Evolutionary conservation across 1,284 basidiomycete species (phyloP), one percentile per base, ranked within the genome.

Genomic region (Ustilago hordei): DNA sequence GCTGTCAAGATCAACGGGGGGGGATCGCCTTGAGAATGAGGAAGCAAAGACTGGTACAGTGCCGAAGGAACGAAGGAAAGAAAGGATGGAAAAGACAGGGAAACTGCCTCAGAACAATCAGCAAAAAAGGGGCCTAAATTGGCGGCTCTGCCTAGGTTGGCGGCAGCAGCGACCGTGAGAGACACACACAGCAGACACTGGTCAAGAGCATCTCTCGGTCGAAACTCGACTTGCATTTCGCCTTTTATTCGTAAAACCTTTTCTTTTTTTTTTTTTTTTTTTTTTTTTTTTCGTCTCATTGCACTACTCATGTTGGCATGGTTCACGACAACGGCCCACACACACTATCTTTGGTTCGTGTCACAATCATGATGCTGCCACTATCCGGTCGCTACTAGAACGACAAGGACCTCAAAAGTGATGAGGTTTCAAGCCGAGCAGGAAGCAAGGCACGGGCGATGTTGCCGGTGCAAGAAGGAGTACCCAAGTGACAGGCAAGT

Each of bases 141-240:
- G 28, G 54, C 19, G 35, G 12, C 28, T 50, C 48, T 50, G 31
- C 48, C 48, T 6, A 50, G 54, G 52, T 36, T n/a, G 54, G 28
- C 3, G 48, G 48, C 45, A 19, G 17, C 38, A 32, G 15, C 4
- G 19, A 23, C 32, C 4, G 32, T 17, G 58, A 41, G 3, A 17
- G 43, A 38, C 1, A 38, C 23, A 28, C 23, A 9, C n/a, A 19
- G n/a, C 8, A 8, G n/a, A 52, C n/a, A 60, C 47, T 60, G 57
- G 12, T 38, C 34, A 28, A 23, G 11, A 11, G 57, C 47, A 41
- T 57, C 6, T n/a, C 64, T 66, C 64, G 64, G 64, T 66, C 64
- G 64, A 28, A 50, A 31, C 48, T 28, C 48, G 48, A 50, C 48
- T 32, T 50, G 48, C 48, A 50, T 31, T 50, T 50, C 13, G 15